These are phyloP conservation scores for Aspergillus transmontanensis DNA, from an alignment of 2,329 filamentous ascomycete genomes.

Conservation along the genomic window DNA sequence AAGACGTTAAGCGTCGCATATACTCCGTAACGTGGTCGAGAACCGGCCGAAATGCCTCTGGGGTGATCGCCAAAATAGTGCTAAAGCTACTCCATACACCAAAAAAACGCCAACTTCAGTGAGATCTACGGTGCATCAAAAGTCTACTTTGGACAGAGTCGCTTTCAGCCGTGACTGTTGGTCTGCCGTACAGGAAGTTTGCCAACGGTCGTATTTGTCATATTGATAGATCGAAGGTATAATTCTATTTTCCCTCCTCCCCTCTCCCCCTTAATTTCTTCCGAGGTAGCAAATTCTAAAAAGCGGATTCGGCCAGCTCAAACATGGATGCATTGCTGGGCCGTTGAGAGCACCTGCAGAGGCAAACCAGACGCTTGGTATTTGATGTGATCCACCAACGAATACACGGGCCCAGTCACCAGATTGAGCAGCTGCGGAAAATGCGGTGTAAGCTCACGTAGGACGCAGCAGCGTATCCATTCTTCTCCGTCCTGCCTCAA, in stretches of 20 bases:
- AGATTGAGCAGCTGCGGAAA: slow-evolving; percentile 19
- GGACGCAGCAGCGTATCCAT: neutral
- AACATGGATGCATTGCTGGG: slow-evolving; percentile 21
- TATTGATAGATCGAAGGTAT: neutral
- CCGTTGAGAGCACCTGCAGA: slow-evolving; percentile 22
- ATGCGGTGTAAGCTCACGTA: slow-evolving; percentile 23
- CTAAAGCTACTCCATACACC: slow-evolving; percentile 13
- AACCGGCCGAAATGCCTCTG: slow-evolving; percentile 5
- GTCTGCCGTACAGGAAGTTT: slow-evolving; percentile 9
- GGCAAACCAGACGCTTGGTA: slow-evolving; percentile 17
- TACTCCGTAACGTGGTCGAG: neutral
- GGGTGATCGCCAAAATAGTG: slow-evolving; percentile 21
- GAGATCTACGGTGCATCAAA: slow-evolving; percentile 3
- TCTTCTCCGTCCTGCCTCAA: neutral
- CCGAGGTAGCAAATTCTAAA: slow-evolving; percentile 5
- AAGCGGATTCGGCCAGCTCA: slow-evolving; percentile 19
- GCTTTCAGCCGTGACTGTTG: slow-evolving; percentile 11
- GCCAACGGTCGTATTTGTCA: neutral
- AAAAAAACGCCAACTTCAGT: slow-evolving; percentile 11
- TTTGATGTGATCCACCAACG: slow-evolving; percentile 8
- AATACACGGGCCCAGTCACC: slow-evolving; percentile 9
- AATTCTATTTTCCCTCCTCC: neutral
- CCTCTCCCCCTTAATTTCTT: neutral
- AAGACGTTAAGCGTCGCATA: neutral
- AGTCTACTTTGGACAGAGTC: neutral